Conservation (phyloP, 352 stramenopile genomes). For the Globisporangium nagaii region DNA sequence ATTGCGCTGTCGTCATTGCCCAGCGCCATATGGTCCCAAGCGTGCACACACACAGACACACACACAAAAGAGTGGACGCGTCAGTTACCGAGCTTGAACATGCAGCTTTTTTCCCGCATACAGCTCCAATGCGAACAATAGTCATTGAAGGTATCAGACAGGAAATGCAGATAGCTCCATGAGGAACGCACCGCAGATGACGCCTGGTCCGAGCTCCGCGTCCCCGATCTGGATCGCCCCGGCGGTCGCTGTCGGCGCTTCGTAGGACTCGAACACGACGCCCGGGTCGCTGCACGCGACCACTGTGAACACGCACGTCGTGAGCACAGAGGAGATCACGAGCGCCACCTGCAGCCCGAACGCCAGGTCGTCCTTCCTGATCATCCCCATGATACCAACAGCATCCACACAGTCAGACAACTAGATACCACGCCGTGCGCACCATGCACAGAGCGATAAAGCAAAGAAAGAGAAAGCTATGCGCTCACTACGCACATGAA, state of each 20-base stretch:
- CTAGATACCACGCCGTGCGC: background rate
- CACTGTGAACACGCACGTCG: constrained; percentile 67
- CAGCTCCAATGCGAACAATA: too few species aligned
- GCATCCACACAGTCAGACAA: too few species aligned
- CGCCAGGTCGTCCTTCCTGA: constrained; percentile 28
- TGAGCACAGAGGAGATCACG: constrained; percentile 42
- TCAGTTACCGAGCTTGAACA: background rate
- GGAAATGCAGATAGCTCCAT: background rate
- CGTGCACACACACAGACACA: background rate
- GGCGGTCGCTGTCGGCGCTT: constrained; percentile 19
- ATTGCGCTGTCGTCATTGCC: constrained; percentile 42
- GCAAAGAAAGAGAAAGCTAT: background rate
- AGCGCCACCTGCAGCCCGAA: constrained; percentile 41
- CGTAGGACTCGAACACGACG: constrained; percentile 50
- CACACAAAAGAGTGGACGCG: background rate
- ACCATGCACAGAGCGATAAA: background rate
- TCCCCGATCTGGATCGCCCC: constrained; percentile 11
- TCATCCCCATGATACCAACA: too few species aligned
- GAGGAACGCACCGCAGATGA: constrained; percentile 58
- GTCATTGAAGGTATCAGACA: background rate
- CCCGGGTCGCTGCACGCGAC: constrained; percentile 75
- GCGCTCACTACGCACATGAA: constrained; percentile 20
- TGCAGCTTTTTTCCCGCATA: too few species aligned
- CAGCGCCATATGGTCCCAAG: background rate
- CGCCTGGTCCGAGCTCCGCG: constrained; percentile 32